Evolutionary conservation across 768 basidiomycete genomes (phyloP), one percentile per base, ranked within the genome.

Genomic region (Vararia minispora): DNA sequence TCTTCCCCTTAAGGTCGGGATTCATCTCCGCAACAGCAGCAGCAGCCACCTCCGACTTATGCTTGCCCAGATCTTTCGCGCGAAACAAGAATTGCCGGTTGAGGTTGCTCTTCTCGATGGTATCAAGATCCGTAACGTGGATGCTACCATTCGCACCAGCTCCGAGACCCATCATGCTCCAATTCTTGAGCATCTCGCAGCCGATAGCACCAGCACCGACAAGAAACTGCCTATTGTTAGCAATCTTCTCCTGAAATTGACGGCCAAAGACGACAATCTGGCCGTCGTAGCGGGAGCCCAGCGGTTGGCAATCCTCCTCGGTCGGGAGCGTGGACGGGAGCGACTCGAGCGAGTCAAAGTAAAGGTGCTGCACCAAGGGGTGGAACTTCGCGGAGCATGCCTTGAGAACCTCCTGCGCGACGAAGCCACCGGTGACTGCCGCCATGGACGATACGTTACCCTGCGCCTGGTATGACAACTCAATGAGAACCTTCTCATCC

Each of bases 171-270:
- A 98, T 94, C 89, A 98, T 86, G 48, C 87, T 85, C 95, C 95
- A 99, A 61, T 98, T 99, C 70, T 99, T 99, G 52, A 99, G 64
- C 95, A 98, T 98, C 64, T 99, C 95, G 55, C 95, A 99, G 14
- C 95, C 95, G 56, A 99, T 98, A 25, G 95, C 95, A 31, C 95
- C 95, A n/a, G 94, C 79, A 7, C 95, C 95, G 40, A 99, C 95
- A 31, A 99, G 72, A 74, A 99, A 99, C 53, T 98, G 87, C 20
- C 85, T 74, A 55, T 89, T 77, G 54, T 84, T 82, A 28, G 76
- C 72, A 44, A 99, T 80, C 66, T 87, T 95, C 28, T 82, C 71
- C 49, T 99, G 95, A 77, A 98, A 98, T 2, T 62, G 54, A 58
- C 78, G 85, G 5, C 95, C 95, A 53, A 99, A 97, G 8, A 99